These are phyloP conservation scores for Solanum medicagineum DNA, from an alignment of 257 asterid genomes.

Conservation along the genomic window DNA sequence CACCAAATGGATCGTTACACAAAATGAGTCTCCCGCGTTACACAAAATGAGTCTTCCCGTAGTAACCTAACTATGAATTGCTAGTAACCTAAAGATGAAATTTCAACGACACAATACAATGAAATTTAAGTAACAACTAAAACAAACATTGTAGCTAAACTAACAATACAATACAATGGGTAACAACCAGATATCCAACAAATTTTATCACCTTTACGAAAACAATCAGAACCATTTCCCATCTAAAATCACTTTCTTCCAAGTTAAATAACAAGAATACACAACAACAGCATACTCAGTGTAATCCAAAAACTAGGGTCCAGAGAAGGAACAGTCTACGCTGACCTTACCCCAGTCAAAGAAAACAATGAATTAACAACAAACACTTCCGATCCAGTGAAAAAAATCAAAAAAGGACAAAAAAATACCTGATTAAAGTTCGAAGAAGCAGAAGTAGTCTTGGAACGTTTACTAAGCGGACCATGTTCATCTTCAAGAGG, in stretches of 20 bases:
- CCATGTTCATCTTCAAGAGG: constrained; percentile 32
- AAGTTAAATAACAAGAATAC: background rate
- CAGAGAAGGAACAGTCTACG: background rate
- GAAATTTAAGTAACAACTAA: too few relatives aligned
- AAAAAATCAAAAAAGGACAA: background rate
- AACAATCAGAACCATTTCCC: background rate
- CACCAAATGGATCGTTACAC: too few relatives aligned
- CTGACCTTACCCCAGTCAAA: background rate
- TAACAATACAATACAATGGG: too few relatives aligned
- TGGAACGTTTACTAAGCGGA: constrained; percentile 42
- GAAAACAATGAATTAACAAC: background rate
- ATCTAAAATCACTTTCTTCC: background rate
- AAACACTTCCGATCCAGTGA: background rate
- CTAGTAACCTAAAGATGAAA: too few relatives aligned
- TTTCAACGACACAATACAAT: too few relatives aligned
- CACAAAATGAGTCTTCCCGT: too few relatives aligned
- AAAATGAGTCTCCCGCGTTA: too few relatives aligned
- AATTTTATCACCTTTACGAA: background rate
- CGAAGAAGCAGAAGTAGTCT: constrained; percentile 11
- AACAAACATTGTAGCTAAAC: too few relatives aligned
- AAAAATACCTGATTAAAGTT: constrained; percentile 25
- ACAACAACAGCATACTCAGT: background rate
- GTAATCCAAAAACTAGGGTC: background rate
- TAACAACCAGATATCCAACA: background rate
- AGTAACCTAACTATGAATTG: too few relatives aligned